Base-by-base conservation (phyloP, 305 asterid species). In the Caryopteris hybrid region DNA sequence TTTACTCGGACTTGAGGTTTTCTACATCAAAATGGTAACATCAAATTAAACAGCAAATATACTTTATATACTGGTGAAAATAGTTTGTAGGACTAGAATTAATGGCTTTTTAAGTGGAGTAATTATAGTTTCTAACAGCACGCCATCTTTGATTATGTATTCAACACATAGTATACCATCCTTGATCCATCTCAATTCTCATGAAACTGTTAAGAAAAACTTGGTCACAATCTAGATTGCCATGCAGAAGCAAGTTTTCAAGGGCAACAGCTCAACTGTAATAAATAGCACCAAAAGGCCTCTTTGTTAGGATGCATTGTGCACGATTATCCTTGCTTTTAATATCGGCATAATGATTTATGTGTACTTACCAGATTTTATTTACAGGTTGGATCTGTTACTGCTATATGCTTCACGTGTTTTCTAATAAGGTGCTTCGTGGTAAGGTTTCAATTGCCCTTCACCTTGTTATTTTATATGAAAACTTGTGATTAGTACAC, bases 371-470 rank as follows among this genome's bases (percentile, higher is more conserved):
- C 72, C 34, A 38, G 59, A 66, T 60, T 55, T 50, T 27, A 21
- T 66, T 45, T 71, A 52, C 95, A 95, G 99, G 99, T 95, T 59
- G 98, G 99, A 79, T 95, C 92, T 52, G 99, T 95, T 73, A 92
- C 99, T 12, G 95, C 94, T 38, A 86, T 90, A 83, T 95, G 98
- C 84, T 89, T 90, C 85, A 81, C 88, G 64, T 95, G 99, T 78
- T 95, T 95, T 78, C 91, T 95, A 58, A 76, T 95, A 77, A 81
- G 99, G 67, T 86, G 93, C 80, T 88, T 88, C 45, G 91, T 88
- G 92, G 98, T 92, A 80, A 81, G 95, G n/a, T 33, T 57, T 69
- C 21, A 38, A 43, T 39, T 68, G 11, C 34, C 38, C 60, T 42
- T 50, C 75, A 65, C 29, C 59, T 74, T 61, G 33, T 60, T 50